phyloP scores from a whole-genome alignment of 2,329 filamentous ascomycete species.

The Moelleriella libera region DNA sequence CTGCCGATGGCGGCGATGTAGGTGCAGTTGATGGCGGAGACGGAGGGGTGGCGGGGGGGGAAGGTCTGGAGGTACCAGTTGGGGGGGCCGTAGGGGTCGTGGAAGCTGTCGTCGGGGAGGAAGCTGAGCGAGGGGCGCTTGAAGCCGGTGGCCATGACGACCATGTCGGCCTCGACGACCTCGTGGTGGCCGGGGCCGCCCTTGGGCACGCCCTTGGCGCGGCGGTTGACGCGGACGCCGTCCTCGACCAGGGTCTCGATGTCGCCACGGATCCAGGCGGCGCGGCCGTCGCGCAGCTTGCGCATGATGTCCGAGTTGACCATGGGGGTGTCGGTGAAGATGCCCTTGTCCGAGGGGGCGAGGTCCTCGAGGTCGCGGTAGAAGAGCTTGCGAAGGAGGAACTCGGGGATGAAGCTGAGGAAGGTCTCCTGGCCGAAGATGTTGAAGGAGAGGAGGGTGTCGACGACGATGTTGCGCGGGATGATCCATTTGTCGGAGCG shows the following conservation, averaged over 20 bases:
- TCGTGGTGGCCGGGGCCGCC: constrained; percentile 57
- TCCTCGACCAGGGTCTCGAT: constrained; percentile 50
- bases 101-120: constrained; percentile 58
- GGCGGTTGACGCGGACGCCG: constrained; percentile 58
- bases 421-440: constrained; percentile 65
- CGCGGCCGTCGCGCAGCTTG: constrained; percentile 56
- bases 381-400: constrained; percentile 62
- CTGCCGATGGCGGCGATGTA: constrained; percentile 70
- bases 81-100: constrained; percentile 60
- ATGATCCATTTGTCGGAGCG: constrained; percentile 82
- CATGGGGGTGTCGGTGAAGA: constrained; percentile 81
- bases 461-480: constrained; percentile 62
- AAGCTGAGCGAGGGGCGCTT: constrained; percentile 60
- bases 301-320: constrained; percentile 72
- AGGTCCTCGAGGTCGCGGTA: constrained; percentile 69
- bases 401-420: constrained; percentile 67
- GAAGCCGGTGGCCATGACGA: constrained; percentile 76
- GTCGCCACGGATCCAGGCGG: constrained; percentile 71
- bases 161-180: constrained; percentile 57
- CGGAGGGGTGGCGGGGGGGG: constrained; percentile 56
- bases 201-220: constrained; percentile 58
- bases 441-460: constrained; percentile 62
- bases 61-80: constrained; percentile 88
- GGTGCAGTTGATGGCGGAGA: constrained; percentile 73
- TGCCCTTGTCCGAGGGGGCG: constrained; percentile 45